Percentiles rank a stretch among this genome's conserved stretches.
phyloP scores from a whole-genome alignment of 208 protist species.

The Hexamita inflata region DNA sequence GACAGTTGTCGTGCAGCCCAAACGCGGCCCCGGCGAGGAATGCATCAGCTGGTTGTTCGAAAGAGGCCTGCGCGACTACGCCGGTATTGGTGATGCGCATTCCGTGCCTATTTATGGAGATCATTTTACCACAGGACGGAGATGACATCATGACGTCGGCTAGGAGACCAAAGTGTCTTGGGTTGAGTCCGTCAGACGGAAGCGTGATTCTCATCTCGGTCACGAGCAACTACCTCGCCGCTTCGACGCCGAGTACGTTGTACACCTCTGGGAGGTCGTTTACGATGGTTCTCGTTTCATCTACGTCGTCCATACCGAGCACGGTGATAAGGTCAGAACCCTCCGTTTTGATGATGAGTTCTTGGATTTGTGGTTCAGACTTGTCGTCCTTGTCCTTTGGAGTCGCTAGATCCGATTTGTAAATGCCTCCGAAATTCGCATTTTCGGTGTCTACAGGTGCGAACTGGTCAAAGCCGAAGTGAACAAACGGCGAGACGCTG shows the following conservation, averaged over 20 bases:
- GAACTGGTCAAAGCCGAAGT: not conserved
- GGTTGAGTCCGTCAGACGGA: conserved; percentile 84
- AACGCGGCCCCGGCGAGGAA: conserved; percentile 85
- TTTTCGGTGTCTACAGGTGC: conserved; percentile 24
- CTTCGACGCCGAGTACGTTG: conserved; percentile 79
- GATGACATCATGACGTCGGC: conserved; percentile 82
- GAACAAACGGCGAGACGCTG: not conserved
- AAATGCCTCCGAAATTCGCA: conserved; percentile 43
- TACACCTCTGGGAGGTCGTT: conserved; percentile 93
- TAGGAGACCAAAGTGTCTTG: conserved; percentile 85
- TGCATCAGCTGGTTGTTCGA: conserved; percentile 97
- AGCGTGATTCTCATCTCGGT: conserved; percentile 51
- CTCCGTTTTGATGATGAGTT: conserved; percentile 76
- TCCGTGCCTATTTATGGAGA: conserved; percentile 74
- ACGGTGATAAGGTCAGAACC: conserved; percentile 75
- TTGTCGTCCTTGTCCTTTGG: not conserved
- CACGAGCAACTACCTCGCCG: conserved; percentile 51
- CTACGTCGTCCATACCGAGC: conserved; percentile 69
- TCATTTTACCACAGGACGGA: conserved; percentile 66
- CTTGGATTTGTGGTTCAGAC: not conserved
- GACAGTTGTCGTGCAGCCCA: conserved; percentile 75
- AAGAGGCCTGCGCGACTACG: conserved; percentile 87
- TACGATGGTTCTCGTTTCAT: conserved; percentile 66
- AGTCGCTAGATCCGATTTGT: conserved; percentile 42
- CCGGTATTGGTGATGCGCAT: conserved; percentile 80